Evolutionary conservation across 768 basidiomycete species (phyloP).

Genomic region (Russula abietina): DNA sequence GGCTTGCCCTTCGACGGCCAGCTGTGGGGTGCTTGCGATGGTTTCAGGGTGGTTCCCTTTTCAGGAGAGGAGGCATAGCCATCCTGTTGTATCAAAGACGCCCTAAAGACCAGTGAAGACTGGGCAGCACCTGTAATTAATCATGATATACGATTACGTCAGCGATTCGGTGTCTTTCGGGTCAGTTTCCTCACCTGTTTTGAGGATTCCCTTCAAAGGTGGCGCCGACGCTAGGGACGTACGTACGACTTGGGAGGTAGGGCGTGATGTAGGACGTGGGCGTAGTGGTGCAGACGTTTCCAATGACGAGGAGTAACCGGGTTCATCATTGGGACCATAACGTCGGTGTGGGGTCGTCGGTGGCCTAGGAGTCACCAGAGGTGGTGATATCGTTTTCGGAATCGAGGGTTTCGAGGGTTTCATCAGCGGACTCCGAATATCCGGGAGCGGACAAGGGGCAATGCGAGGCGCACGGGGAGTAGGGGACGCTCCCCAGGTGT

Average conservation of each 20-base stretch:
- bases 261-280: slow-evolving; percentile 1
- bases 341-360: slow-evolving; percentile 2
- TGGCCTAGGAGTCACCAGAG: background rate
- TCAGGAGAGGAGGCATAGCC: slow-evolving; percentile 30
- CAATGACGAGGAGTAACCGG: slow-evolving; percentile 19
- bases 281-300: slow-evolving; percentile 9
- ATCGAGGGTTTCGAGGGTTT: background rate
- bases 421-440: slow-evolving; percentile 1
- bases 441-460: slow-evolving; percentile 21
- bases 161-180: slow-evolving; percentile 5
- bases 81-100: slow-evolving; percentile 18
- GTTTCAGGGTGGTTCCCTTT: slow-evolving; percentile 15
- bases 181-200: slow-evolving; percentile 17
- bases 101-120: slow-evolving; percentile 11
- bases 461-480: slow-evolving; percentile 21
- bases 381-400: slow-evolving; percentile 2
- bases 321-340: slow-evolving; percentile 5
- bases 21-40: background rate
- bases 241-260: slow-evolving; percentile 9
- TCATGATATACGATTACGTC: slow-evolving; percentile 9
- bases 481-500: background rate
- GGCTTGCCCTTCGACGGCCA: slow-evolving; percentile 4
- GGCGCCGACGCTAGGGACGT: slow-evolving; percentile 4
- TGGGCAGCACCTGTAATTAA: slow-evolving; percentile 6
- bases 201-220: slow-evolving; percentile 23